Base-by-base conservation (phyloP, 2,329 filamentous ascomycete genomes). In the Colletotrichum aenigma region DNA sequence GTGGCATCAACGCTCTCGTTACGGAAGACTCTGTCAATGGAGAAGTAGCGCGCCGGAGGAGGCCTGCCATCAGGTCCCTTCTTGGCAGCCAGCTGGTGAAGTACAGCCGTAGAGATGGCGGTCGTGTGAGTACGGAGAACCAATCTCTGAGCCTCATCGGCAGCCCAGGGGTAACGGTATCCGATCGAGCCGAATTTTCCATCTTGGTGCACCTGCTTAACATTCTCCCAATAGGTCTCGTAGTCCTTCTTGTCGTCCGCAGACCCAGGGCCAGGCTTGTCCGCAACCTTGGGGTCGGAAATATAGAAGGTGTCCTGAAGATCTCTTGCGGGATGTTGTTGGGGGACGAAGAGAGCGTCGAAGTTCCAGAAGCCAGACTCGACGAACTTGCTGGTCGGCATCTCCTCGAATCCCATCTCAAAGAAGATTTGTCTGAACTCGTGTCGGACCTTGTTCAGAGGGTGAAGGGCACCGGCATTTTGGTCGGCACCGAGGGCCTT, bases 371-470 rank as follows among this genome's bases (percentile, higher is more conserved):
- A 98, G 62, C 96, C 96, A 15, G 96, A 96, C 87, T 99, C 97
- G 77, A 98, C 96, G 84, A 93, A 98, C 84, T 95, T 92, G 86
- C 94, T 94, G 66, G 96, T 98, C 16, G 96, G 95, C 97, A 99
- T 98, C 89, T 99, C 97, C 82, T 96, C 93, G 88, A 98, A 99
- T 69, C 96, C 97, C 93, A 98, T 98, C 84, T 98, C 96, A 87
- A 99, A 98, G 92, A 99, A 99, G 83, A 99, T 98, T 83, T 97
- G 94, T 74, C 97, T 91, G 91, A 99, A 98, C 87, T 98, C 97
- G 81, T 95, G 92, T 80, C 97, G 94, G 81, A 98, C 96, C 89
- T 98, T 98, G 88, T 96, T 98, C 79, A 99, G 88, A 82, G 93
- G 92, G 82, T 90, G 94, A 82, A 90, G 85, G 16, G 91, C 90